Evolutionary conservation across 106 monocot genomes (phyloP), one percentile per base, ranked within the genome.

Genomic region (Apostasia ramifera): DNA sequence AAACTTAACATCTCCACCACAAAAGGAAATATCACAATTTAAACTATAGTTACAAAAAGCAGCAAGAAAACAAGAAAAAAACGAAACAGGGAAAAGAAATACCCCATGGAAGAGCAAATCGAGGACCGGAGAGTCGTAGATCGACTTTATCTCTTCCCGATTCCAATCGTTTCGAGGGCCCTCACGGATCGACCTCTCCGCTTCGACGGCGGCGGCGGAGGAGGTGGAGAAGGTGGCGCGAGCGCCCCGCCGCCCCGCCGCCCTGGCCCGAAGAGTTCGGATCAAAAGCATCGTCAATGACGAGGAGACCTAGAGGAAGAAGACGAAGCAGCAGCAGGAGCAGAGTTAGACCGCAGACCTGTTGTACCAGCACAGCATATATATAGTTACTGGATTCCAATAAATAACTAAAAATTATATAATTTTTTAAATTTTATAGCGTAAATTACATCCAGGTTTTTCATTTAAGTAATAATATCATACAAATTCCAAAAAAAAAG

Each of bases 21-120:
- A 26, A 26, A 26, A 26, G 26, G 26, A 26, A 26, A 26, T 26
- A 26, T 26, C 26, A 26, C 26, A 26, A 26, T 26, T 26, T 26
- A 26, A 26, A 26, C 26, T 26, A 26, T 26, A 26, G 26, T 26
- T 26, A 26, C 26, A 26, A 7, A 76, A 11, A 12, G 40, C 2
- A 40, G 60, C 15, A 52, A 52, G 10, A 5, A 12, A 52, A 2
- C 38, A 60, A 63, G 45, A 37, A 59, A 73, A 15, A 69, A 67
- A 2, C 43, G 38, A 15, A 42, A 55, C 7, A 0, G 2, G 26
- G 12, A 57, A 54, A 47, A 44, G 44, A 2, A 44, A 44, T 74
- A 92, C 95, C 2, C 95, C 92, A 52, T 95, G 86, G 71, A 92
- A 95, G 61, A 95, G 86, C 66, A 95, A 86, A 84, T 95, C 95